Base-by-base conservation (phyloP, 192 early-diverging fungal species). In the Geosiphon pyriformis region DNA sequence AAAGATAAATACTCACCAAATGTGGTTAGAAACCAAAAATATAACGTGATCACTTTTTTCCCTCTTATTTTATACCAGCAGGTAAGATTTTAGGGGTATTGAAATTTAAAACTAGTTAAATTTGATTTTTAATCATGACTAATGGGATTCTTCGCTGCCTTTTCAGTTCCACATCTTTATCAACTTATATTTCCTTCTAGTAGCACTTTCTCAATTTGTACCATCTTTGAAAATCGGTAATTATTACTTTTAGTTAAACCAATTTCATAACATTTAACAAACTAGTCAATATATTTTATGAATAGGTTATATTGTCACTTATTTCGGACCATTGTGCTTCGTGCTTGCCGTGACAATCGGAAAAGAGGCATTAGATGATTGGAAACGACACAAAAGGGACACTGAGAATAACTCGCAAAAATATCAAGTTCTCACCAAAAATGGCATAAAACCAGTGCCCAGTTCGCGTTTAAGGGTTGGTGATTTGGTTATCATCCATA, bases 321-420 rank as follows among this genome's bases (percentile, higher is more conserved):
- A 96, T 66, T 87, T 98, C 29, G 94, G 89, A n/a, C 95, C 95
- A 18, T 76, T 98, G 29, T 85, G 85, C 66, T 96, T 98, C 81
- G 93, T 96, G 22, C 68, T 98, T 25, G 56, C 83, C 18, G 88
- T 98, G 46, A 96, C 95, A 2, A 94, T 94, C 61, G 88, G 85
- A 49, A 95, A 96, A 74, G 95, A 98, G 68, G 91, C 88, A 4
- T 79, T 87, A 47, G 95, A 98, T 70, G 95, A 98, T 78, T 88
- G 82, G 61, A 86, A 85, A 56, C 80, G 95, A 4, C 86, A 82
- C 61, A 80, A 85, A 68, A 73, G 92, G 54, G 93, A 96, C 70
- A 78, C 82, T 59, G 93, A 96, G 72, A 94, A 93, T 65, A 98
- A 98, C 72, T 88, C 92, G 53, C 90, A 93, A 71, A 69, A 82